Evolutionary conservation across 164 flowering plant species (phyloP).

Genomic region (Cinnamomum micranthum): DNA sequence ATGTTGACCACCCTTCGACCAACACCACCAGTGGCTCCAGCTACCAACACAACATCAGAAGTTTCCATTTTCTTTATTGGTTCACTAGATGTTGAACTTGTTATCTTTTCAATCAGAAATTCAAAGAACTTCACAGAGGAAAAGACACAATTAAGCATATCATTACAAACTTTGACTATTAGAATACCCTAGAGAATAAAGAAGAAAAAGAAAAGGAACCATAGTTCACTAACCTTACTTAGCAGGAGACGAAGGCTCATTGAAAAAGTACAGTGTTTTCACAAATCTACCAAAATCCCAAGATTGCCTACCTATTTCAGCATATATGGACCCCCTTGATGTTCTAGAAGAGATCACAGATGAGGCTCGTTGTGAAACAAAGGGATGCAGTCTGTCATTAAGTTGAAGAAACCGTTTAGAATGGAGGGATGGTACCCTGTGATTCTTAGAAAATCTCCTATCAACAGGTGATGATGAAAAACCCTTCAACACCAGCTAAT

Average conservation of each 20-base stretch:
- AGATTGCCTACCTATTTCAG: constrained; percentile 50
- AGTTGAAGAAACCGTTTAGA: constrained; percentile 56
- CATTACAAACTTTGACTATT: not conserved
- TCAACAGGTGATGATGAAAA: constrained; percentile 29
- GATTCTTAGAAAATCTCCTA: constrained; percentile 27
- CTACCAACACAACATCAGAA: constrained; percentile 66
- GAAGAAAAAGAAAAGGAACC: not conserved
- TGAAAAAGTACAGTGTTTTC: constrained; percentile 76
- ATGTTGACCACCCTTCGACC: constrained; percentile 89
- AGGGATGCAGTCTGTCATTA: constrained; percentile 30
- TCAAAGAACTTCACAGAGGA: constrained; percentile 60
- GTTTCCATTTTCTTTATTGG: constrained; percentile 55
- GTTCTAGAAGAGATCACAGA: constrained; percentile 25
- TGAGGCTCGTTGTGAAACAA: constrained; percentile 15
- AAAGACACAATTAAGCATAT: constrained; percentile 19
- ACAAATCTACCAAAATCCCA: constrained; percentile 95
- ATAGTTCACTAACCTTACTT: constrained; percentile 57
- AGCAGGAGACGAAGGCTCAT: constrained; percentile 85
- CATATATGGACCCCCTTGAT: constrained; percentile 30
- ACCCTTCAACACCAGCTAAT: constrained; percentile 33
- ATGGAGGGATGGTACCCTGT: constrained; percentile 27
- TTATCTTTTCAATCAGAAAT: constrained; percentile 55
- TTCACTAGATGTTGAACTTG: constrained; percentile 49
- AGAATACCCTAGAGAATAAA: not conserved
- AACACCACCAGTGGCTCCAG: constrained; percentile 98